A percentile compares a stretch with the other conserved stretches of the same genome.
Evolutionary conservation across 345 rosid species (phyloP).

Genomic region (Acer negundo): DNA sequence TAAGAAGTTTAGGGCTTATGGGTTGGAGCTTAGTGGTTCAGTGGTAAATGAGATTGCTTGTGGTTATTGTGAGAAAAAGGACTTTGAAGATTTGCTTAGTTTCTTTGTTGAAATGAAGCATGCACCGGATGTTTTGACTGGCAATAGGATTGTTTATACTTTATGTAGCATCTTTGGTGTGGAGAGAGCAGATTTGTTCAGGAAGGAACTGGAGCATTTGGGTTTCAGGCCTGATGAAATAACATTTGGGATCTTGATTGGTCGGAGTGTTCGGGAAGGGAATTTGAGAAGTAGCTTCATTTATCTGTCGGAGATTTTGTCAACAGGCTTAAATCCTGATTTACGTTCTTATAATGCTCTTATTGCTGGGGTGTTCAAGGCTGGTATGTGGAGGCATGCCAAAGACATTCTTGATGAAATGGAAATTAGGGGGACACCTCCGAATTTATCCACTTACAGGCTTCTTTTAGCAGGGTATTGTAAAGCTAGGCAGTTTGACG

Average conservation of each 20-base stretch:
- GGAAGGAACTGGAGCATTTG: constrained; percentile 53
- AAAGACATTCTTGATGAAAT: constrained; percentile 56
- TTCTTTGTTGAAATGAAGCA: constrained; percentile 47
- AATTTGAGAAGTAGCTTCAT: constrained; percentile 48
- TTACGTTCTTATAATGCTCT: constrained; percentile 54
- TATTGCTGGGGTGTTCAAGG: constrained; percentile 54
- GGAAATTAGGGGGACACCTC: constrained; percentile 43
- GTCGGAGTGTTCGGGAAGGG: constrained; percentile 68
- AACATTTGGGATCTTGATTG: constrained; percentile 70
- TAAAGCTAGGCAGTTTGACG: constrained; percentile 70
- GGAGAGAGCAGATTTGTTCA: constrained; percentile 53
- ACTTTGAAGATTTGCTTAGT: constrained; percentile 70
- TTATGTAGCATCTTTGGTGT: constrained; percentile 53
- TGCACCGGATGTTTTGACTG: constrained; percentile 45
- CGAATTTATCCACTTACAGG: constrained; percentile 46
- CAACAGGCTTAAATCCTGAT: constrained; percentile 60
- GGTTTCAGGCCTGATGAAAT: constrained; percentile 60
- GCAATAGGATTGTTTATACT: constrained; percentile 61
- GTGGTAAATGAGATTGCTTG: constrained; percentile 49
- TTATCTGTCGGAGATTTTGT: constrained; percentile 52
- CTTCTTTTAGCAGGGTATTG: constrained; percentile 72
- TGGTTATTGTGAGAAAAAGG: constrained; percentile 70
- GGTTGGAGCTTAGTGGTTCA: constrained; percentile 41
- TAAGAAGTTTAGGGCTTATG: constrained; percentile 51
- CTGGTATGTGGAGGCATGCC: constrained; percentile 59